Percentiles rank a stretch among this genome's conserved stretches.
Conservation (phyloP, 2,329 filamentous ascomycete species). For the Microcyclospora pomicola region DNA sequence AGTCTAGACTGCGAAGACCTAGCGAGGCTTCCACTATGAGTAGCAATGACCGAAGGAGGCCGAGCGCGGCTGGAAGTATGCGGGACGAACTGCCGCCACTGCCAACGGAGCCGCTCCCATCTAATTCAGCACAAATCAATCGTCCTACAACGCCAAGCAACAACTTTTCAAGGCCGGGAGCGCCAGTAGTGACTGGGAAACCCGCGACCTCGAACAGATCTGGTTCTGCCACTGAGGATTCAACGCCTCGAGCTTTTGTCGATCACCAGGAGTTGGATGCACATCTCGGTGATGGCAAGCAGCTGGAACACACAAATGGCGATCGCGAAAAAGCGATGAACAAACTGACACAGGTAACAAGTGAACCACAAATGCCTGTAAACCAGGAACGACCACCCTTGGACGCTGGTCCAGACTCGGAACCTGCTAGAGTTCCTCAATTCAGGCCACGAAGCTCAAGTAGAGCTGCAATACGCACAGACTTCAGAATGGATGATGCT, state of each 20-base stretch:
- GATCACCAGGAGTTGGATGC: slow-evolving; percentile 2
- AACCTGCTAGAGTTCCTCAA: slow-evolving; percentile 3
- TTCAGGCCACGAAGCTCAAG: slow-evolving; percentile 10
- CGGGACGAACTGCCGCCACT: slow-evolving; percentile 3
- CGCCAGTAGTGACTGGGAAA: slow-evolving; percentile 8
- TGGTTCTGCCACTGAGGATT: slow-evolving; percentile 17
- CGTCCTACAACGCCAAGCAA: slow-evolving; percentile 6
- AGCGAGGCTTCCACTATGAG: no score
- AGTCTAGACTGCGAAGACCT: neutral
- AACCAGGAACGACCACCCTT: slow-evolving; percentile 7
- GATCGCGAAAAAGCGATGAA: neutral
- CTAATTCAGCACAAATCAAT: slow-evolving; percentile 1
- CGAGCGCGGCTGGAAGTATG: slow-evolving; percentile 5
- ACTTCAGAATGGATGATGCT: slow-evolving; percentile 17
- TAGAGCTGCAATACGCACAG: slow-evolving; percentile 11
- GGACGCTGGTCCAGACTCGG: slow-evolving; percentile 1
- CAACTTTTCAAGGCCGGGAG: slow-evolving; percentile 4
- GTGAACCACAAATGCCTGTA: slow-evolving; percentile 10
- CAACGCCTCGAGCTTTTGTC: slow-evolving; percentile 7
- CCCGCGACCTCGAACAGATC: slow-evolving; percentile 16
- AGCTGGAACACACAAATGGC: neutral
- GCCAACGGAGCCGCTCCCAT: slow-evolving; percentile 3
- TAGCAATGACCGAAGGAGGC: slow-evolving; percentile 1
- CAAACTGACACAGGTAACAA: neutral
- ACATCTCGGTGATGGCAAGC: neutral